phyloP scores from a whole-genome alignment of 2,329 filamentous ascomycete genomes.

The Calonectria pauciramosa region DNA sequence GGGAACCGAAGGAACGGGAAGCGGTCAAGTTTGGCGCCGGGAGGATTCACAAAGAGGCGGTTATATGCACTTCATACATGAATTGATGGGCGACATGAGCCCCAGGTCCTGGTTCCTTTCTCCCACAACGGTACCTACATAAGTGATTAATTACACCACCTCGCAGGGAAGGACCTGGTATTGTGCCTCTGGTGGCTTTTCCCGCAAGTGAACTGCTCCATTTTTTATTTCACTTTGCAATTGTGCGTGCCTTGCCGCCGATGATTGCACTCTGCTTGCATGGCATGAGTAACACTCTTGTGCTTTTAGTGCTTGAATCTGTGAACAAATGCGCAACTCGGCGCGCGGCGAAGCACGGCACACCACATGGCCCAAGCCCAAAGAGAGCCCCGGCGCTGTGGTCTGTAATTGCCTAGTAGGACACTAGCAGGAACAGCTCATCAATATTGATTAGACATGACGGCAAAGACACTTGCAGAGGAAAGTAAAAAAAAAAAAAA shows the following conservation, averaged over 20 bases:
- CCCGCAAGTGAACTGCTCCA: slow-evolving; percentile 4
- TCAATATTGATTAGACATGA: slow-evolving; percentile 15
- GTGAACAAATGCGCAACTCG: not conserved
- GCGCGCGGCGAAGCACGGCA: slow-evolving; percentile 22
- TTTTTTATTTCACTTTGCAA: not conserved
- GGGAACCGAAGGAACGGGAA: slow-evolving; percentile 19
- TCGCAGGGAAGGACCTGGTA: slow-evolving; percentile 20
- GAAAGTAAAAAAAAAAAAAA: slow-evolving; percentile 18
- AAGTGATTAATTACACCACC: slow-evolving; percentile 19
- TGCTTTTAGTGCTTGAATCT: slow-evolving; percentile 11
- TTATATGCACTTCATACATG: slow-evolving; percentile 19
- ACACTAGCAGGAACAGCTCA: slow-evolving; percentile 22
- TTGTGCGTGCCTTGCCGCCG: not conserved
- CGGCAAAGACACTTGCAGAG: not conserved
- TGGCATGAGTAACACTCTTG: slow-evolving; percentile 2
- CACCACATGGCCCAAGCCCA: slow-evolving; percentile 22
- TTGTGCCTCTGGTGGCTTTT: slow-evolving; percentile 1
- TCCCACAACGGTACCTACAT: slow-evolving; percentile 23
- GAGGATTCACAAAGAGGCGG: not conserved
- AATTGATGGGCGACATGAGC: slow-evolving; percentile 15
- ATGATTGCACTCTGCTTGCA: not conserved
- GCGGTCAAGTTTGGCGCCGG: slow-evolving; percentile 14
- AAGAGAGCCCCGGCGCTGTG: not conserved
- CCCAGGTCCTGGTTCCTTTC: slow-evolving; percentile 21
- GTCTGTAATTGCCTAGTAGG: slow-evolving; percentile 13